Conservation (phyloP, 805 yeast species). For the Candida patagonica region DNA sequence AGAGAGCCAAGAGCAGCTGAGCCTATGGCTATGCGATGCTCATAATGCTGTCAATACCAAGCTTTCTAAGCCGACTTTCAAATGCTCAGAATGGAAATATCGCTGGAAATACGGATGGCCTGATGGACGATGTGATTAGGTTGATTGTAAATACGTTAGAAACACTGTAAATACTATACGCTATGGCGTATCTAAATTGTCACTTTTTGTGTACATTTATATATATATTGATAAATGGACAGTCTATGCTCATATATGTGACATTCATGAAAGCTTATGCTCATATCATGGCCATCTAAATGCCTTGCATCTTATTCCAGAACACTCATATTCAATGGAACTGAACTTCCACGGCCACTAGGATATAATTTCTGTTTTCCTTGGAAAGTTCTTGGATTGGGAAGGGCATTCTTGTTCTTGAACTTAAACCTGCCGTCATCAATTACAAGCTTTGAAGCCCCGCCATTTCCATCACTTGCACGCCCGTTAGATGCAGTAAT, state of each 20-base stretch:
- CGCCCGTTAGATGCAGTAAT: conserved; percentile 32
- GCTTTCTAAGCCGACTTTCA: conserved; percentile 76
- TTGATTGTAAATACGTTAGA: background rate
- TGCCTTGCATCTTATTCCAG: background rate
- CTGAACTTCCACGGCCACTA: conserved; percentile 89
- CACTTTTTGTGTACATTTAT: background rate
- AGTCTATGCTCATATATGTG: background rate
- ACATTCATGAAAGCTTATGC: too few relatives aligned
- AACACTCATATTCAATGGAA: conserved; percentile 58
- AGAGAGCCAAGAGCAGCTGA: conserved; percentile 58
- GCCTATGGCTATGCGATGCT: conserved; percentile 89
- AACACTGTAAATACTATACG: too few relatives aligned
- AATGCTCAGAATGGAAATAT: conserved; percentile 82
- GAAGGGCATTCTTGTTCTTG: conserved; percentile 57
- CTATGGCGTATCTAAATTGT: too few relatives aligned
- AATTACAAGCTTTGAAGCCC: conserved; percentile 34
- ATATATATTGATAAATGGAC: background rate
- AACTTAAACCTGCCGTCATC: conserved; percentile 72
- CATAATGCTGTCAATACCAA: conserved; percentile 89
- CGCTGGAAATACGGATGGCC: conserved; percentile 97
- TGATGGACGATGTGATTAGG: conserved; percentile 41
- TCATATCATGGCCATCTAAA: background rate
- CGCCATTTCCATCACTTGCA: conserved; percentile 5
- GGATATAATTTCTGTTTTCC: conserved; percentile 76
- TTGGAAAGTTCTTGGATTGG: conserved; percentile 77